A percentile compares a stretch with the other conserved stretches of the same genome.
These are phyloP conservation scores for Diaporthe aspalathi DNA, from an alignment of 2,329 filamentous ascomycete genomes.

Conservation along the genomic window DNA sequence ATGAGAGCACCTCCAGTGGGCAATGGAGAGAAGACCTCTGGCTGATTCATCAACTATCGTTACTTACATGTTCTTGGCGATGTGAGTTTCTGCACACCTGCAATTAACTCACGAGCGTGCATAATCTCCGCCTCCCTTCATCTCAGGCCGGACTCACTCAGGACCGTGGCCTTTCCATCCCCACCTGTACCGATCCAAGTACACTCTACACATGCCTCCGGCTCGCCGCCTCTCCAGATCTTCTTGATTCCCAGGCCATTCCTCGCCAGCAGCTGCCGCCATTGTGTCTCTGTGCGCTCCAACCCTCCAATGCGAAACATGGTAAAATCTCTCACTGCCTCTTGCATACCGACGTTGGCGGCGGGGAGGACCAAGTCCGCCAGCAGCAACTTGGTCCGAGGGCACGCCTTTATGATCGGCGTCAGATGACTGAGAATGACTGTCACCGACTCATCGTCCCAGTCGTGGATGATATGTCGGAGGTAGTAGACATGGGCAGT, in stretches of 20 bases:
- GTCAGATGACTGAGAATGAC: slow-evolving; percentile 1
- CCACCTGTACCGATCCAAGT: background rate
- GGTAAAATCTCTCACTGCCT: slow-evolving; percentile 25
- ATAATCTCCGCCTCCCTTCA: too few species aligned
- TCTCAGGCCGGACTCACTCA: too few species aligned
- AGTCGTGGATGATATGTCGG: slow-evolving; percentile 15
- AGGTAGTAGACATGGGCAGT: slow-evolving; percentile 22
- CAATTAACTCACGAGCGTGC: too few species aligned
- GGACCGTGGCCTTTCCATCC: background rate
- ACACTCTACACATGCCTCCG: slow-evolving; percentile 29
- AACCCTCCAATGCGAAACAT: slow-evolving; percentile 28
- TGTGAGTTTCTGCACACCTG: too few species aligned
- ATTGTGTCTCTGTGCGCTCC: slow-evolving; percentile 24
- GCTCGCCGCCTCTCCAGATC: slow-evolving; percentile 28
- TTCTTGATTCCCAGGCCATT: slow-evolving; percentile 3
- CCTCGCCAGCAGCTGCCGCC: slow-evolving; percentile 13
- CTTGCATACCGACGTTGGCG: background rate
- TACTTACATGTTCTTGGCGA: too few species aligned
- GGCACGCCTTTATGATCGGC: slow-evolving; percentile 11
- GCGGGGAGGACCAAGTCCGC: slow-evolving; percentile 11
- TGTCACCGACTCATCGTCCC: slow-evolving; percentile 10
- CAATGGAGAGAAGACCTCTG: too few species aligned
- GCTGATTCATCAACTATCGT: too few species aligned
- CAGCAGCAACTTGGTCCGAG: slow-evolving; percentile 11
- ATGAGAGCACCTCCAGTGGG: too few species aligned